Conservation (phyloP, 148 eudicot genomes). For the Diospyros lotus region DNA sequence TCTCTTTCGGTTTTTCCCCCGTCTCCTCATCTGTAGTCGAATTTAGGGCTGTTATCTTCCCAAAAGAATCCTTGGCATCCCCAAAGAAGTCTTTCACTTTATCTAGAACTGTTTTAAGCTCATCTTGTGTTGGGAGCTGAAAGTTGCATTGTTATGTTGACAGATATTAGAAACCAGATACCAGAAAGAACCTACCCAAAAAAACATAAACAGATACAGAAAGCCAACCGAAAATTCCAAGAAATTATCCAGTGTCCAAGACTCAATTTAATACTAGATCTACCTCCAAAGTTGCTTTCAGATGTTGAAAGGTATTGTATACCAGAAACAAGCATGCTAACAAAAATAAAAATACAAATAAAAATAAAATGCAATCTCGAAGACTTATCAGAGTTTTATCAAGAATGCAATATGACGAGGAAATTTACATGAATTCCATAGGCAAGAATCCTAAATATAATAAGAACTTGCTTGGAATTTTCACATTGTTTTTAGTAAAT, state of each 20-base stretch:
- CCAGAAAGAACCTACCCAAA: not conserved
- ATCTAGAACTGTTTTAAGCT: slow-evolving; percentile 87
- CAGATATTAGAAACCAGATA: not conserved
- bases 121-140: slow-evolving; percentile 77
- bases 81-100: slow-evolving; percentile 91
- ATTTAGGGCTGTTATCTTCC: slow-evolving; percentile 60
- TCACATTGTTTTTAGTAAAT: no score
- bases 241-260: no score
- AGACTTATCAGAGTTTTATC: not conserved
- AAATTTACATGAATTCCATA: no score
- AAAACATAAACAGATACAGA: not conserved
- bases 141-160: not conserved
- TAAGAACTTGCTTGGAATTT: not conserved
- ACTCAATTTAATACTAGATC: not conserved
- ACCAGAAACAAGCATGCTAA: not conserved
- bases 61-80: slow-evolving; percentile 86
- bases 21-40: slow-evolving; percentile 35
- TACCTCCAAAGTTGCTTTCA: not conserved
- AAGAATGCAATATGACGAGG: no score
- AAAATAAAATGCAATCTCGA: not conserved
- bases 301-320: no score
- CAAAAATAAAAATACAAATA: no score
- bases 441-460: not conserved
- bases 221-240: not conserved
- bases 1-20: slow-evolving; percentile 44